Percentiles rank a stretch among this genome's conserved stretches.
Conservation (phyloP, 441 rosid genomes). For the Populus hybrid region DNA sequence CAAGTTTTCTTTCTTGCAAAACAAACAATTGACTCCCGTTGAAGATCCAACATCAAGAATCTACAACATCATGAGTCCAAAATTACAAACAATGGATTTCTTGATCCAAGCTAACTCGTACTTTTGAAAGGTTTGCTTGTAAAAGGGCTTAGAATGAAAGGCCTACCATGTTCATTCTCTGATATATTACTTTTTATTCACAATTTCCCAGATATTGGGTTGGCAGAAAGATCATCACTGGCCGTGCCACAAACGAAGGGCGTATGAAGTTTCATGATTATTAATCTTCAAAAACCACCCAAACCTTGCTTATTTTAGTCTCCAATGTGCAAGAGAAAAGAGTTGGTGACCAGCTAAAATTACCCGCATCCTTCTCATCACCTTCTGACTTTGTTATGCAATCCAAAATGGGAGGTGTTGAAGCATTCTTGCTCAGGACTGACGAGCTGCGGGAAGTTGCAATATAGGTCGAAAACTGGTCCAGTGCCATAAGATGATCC, state of each 20-base stretch:
- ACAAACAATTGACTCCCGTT: not conserved
- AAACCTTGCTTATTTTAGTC: conserved; percentile 70
- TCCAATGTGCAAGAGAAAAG: conserved; percentile 51
- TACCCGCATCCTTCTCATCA: conserved; percentile 13
- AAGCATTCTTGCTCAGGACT: conserved; percentile 3
- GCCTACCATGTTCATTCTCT: not conserved
- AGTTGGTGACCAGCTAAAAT: conserved; percentile 15
- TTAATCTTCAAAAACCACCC: conserved; percentile 64
- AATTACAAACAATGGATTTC: not conserved
- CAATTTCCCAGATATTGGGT: not conserved
- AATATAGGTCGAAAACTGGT: conserved; percentile 35
- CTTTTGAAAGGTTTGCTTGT: not conserved
- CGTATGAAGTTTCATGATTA: not conserved
- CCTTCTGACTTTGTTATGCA: conserved; percentile 19
- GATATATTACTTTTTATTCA: not conserved
- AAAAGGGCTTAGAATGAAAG: not conserved
- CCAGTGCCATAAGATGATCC: conserved; percentile 58
- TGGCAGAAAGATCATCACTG: not conserved
- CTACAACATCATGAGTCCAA: not conserved
- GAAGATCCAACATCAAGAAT: not conserved
- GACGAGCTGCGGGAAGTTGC: conserved; percentile 1
- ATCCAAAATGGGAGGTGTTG: conserved; percentile 9
- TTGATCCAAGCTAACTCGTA: not conserved
- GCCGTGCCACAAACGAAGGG: not conserved
- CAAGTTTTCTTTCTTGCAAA: not conserved